phyloP scores from a whole-genome alignment of 306 rosid species.

The Parietaria judaica region DNA sequence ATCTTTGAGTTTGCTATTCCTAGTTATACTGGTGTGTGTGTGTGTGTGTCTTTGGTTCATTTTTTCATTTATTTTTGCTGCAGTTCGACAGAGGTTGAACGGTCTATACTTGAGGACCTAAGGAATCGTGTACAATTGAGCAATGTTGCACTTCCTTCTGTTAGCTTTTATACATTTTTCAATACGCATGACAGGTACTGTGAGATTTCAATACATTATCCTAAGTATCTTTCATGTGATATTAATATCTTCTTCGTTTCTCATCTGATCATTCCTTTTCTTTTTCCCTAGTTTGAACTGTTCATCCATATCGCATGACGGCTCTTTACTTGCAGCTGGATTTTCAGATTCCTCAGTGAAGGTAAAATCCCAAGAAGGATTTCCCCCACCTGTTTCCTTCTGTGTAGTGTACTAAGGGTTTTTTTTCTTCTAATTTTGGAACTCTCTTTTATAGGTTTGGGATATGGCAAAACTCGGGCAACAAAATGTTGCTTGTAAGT shows the following conservation, averaged over 20 bases:
- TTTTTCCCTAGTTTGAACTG: constrained; percentile 64
- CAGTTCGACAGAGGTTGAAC: constrained; percentile 87
- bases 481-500: constrained; percentile 59
- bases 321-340: constrained; percentile 94
- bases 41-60: background rate
- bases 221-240: background rate
- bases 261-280: constrained; percentile 19
- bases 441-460: constrained; percentile 58
- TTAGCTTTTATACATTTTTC: constrained; percentile 85
- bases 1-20: background rate
- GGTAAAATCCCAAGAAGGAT: constrained; percentile 28
- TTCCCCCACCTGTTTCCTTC: constrained; percentile 9
- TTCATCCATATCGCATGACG: constrained; percentile 86
- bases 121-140: constrained; percentile 96
- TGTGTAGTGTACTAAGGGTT: background rate
- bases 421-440: constrained; percentile 13
- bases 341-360: constrained; percentile 89
- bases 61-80: constrained; percentile 26
- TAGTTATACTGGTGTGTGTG: no score
- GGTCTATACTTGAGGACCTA: constrained; percentile 88
- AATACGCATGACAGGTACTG: constrained; percentile 77
- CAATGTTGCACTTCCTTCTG: constrained; percentile 78
- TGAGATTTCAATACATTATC: constrained; percentile 4
- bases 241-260: background rate
- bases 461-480: constrained; percentile 98